These are phyloP conservation scores for Ormosia emarginata DNA, from an alignment of 306 rosid species.

Conservation along the genomic window DNA sequence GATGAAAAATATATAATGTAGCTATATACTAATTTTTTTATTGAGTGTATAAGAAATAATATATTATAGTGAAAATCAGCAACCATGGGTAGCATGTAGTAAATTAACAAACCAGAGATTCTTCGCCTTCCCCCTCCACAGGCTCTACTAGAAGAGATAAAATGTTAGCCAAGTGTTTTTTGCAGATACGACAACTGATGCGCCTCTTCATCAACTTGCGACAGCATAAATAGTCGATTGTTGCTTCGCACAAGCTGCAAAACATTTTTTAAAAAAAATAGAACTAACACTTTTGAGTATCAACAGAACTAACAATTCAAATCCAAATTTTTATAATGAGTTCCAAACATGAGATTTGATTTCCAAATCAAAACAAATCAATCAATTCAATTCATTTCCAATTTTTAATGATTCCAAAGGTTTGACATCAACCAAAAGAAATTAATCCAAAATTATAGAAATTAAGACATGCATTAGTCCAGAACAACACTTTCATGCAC, in stretches of 20 bases:
- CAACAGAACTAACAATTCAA: neutral
- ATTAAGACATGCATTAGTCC: no score
- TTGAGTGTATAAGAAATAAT: neutral
- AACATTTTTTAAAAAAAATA: neutral
- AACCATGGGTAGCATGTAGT: neutral
- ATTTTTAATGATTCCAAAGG: no score
- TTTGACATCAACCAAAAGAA: no score
- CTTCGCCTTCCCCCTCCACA: constrained; percentile 74
- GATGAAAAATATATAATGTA: neutral
- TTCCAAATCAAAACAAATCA: no score
- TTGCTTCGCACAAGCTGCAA: constrained; percentile 97
- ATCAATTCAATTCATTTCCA: no score
- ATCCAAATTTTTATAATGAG: no score
- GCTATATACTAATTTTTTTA: neutral
- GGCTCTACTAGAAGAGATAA: constrained; percentile 81
- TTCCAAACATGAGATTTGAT: no score
- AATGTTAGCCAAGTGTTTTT: constrained; percentile 81
- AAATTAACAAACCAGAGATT: constrained; percentile 70
- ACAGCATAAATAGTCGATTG: constrained; percentile 78
- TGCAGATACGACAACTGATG: constrained; percentile 86
- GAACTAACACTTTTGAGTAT: constrained; percentile 10
- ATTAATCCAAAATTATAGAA: neutral
- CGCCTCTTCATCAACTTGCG: constrained; percentile 90
- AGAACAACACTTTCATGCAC: no score
- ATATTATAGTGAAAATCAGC: neutral